phyloP scores from a whole-genome alignment of 2,329 filamentous ascomycete genomes.

The Colletotrichum acutatum region DNA sequence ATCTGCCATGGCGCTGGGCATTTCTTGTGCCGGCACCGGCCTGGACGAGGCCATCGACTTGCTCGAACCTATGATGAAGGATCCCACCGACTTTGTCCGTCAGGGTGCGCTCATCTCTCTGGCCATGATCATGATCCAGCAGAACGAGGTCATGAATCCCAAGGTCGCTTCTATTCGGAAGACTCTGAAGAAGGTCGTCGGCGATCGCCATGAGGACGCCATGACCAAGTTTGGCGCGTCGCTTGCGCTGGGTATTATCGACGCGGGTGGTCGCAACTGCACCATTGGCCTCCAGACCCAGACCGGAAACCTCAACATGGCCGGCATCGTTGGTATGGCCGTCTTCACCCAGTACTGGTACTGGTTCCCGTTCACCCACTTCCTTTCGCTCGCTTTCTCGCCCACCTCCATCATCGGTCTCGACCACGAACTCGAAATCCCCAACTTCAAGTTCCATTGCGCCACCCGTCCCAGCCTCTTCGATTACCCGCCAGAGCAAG shows the following conservation, averaged over 20 bases:
- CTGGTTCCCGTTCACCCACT: slow-evolving; percentile 99
- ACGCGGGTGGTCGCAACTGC: slow-evolving; percentile 97
- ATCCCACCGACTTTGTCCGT: slow-evolving; percentile 97
- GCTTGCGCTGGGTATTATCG: slow-evolving; percentile 94
- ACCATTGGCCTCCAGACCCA: slow-evolving; percentile 98
- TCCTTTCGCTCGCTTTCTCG: slow-evolving; percentile 95
- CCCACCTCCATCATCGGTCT: slow-evolving; percentile 96
- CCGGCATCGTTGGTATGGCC: slow-evolving; percentile 96
- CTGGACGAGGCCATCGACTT: slow-evolving; percentile 96
- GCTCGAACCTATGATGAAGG: slow-evolving; percentile 99
- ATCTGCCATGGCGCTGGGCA: slow-evolving; percentile 97
- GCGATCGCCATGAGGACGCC: slow-evolving; percentile 95
- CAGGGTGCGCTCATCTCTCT: slow-evolving; percentile 95
- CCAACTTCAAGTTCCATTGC: slow-evolving; percentile 95
- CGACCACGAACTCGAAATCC: slow-evolving; percentile 92
- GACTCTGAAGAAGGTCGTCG: slow-evolving; percentile 91
- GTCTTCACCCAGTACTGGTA: slow-evolving; percentile 99
- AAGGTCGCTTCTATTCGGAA: slow-evolving; percentile 93
- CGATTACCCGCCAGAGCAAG: slow-evolving; percentile 96
- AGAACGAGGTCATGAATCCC: slow-evolving; percentile 98
- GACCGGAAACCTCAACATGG: slow-evolving; percentile 98
- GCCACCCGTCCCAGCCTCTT: slow-evolving; percentile 95
- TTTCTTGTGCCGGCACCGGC: slow-evolving; percentile 96
- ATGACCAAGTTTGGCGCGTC: slow-evolving; percentile 99
- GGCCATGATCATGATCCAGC: slow-evolving; percentile 99